Percentiles rank a stretch among this genome's conserved stretches.
Evolutionary conservation across 2,329 filamentous ascomycete genomes (phyloP).

Genomic region (Macrophomina phaseolina): DNA sequence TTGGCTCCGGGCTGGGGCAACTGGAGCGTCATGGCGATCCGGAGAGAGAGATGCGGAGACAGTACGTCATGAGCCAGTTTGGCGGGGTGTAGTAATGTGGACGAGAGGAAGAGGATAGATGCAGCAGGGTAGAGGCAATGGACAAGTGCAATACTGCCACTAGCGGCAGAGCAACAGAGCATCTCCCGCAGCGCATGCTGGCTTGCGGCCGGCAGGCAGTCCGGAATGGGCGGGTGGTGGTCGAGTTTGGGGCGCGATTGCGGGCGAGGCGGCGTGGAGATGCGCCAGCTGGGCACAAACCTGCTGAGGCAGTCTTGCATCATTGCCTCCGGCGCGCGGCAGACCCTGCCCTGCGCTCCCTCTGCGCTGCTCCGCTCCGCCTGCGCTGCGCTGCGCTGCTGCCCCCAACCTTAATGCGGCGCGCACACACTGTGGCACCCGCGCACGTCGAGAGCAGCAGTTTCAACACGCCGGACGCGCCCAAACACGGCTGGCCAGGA

Average conservation of each 20-base stretch:
- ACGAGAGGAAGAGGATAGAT: neutral
- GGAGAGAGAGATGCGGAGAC: neutral
- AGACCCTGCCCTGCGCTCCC: slow-evolving; percentile 6
- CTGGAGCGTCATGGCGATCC: neutral
- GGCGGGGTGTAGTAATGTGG: neutral
- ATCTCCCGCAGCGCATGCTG: neutral
- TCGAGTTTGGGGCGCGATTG: neutral
- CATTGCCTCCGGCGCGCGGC: slow-evolving; percentile 9
- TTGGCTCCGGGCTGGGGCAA: neutral
- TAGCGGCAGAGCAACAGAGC: neutral
- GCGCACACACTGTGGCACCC: neutral
- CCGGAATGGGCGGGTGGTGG: neutral
- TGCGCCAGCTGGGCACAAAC: neutral
- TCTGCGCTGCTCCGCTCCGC: neutral
- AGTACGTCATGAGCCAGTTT: neutral
- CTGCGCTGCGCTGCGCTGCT: neutral
- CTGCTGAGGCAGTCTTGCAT: slow-evolving; percentile 14
- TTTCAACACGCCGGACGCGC: neutral
- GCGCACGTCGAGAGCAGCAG: neutral
- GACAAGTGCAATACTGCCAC: neutral
- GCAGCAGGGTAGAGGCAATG: slow-evolving; percentile 1
- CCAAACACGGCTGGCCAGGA: neutral
- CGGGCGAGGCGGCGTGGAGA: slow-evolving; percentile 13
- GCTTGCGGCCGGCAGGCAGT: neutral
- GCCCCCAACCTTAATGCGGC: neutral